Conservation (phyloP, 73 alveolate genomes). For the Urostyla sp. region DNA sequence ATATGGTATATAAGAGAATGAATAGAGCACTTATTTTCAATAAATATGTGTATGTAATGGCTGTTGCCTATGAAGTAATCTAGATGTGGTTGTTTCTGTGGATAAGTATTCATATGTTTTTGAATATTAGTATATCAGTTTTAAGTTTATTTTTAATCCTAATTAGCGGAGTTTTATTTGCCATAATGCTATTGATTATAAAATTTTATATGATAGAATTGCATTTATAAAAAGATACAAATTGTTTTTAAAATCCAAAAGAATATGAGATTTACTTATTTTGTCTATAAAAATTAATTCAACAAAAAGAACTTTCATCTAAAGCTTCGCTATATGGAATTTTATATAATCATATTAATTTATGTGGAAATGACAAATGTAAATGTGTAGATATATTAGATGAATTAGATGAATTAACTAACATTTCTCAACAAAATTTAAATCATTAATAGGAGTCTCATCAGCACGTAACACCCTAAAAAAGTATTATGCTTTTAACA, state of each 20-base stretch:
- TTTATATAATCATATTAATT: constrained; percentile 19
- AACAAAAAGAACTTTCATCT: not conserved
- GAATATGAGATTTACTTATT: constrained; percentile 35
- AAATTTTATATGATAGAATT: not conserved
- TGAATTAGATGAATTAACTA: too few species aligned
- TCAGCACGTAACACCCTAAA: not conserved
- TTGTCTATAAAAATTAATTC: not conserved
- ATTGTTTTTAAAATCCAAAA: not conserved
- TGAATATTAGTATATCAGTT: not conserved
- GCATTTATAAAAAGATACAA: not conserved
- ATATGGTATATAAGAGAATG: constrained; percentile 5
- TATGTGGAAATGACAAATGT: constrained; percentile 14
- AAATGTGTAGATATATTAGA: constrained; percentile 9
- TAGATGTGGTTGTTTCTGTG: constrained; percentile 32
- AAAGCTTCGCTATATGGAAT: constrained; percentile 4
- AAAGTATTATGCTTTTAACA: too few species aligned
- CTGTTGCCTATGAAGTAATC: constrained; percentile 10
- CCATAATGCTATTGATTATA: not conserved
- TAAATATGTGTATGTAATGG: constrained; percentile 2
- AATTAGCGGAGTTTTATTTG: not conserved
- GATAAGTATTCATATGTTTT: not conserved
- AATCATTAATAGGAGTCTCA: not conserved
- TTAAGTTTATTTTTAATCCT: not conserved
- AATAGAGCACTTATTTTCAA: constrained; percentile 10
- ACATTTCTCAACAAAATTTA: constrained; percentile 22